phyloP scores from a whole-genome alignment of 805 yeast genomes.

The Wickerhamiella shivajii region DNA sequence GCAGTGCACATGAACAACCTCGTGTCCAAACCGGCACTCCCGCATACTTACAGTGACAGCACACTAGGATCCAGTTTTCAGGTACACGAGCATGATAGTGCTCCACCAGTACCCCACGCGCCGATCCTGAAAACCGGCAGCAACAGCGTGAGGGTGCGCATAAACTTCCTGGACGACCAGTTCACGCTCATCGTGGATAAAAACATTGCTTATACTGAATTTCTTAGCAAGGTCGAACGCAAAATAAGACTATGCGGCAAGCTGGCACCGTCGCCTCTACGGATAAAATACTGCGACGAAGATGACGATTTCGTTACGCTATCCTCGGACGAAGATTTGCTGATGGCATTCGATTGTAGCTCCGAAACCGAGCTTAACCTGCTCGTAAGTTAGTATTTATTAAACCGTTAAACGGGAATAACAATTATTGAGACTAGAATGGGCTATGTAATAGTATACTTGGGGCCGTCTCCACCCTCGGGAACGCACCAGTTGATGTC shows the following conservation, averaged over 20 bases:
- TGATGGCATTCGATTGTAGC: slow-evolving; percentile 50
- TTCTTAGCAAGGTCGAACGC: slow-evolving; percentile 43
- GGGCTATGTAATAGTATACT: slow-evolving; percentile 62
- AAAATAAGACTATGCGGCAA: slow-evolving; percentile 42
- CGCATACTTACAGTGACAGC: slow-evolving; percentile 5
- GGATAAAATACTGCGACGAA: slow-evolving; percentile 78
- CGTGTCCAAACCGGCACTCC: slow-evolving; percentile 5
- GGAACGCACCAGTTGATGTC: slow-evolving; percentile 96
- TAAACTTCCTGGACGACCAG: slow-evolving; percentile 27
- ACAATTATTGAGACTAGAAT: neutral
- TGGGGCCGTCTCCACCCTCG: slow-evolving; percentile 98
- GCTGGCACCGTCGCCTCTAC: slow-evolving; percentile 28
- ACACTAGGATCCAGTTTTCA: neutral
- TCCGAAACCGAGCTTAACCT: slow-evolving; percentile 11
- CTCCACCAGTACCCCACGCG: slow-evolving; percentile 1
- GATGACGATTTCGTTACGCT: slow-evolving; percentile 87
- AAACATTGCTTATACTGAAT: slow-evolving; percentile 35
- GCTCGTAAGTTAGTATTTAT: neutral
- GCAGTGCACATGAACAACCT: too few species aligned
- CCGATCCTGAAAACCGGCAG: slow-evolving; percentile 4
- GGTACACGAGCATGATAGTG: neutral
- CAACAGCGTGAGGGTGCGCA: slow-evolving; percentile 21
- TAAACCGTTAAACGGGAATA: neutral
- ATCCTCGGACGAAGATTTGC: slow-evolving; percentile 79
- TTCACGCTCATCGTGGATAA: slow-evolving; percentile 52